Conservation (phyloP, 805 yeast genomes). For the Wickerhamiella brachini region DNA sequence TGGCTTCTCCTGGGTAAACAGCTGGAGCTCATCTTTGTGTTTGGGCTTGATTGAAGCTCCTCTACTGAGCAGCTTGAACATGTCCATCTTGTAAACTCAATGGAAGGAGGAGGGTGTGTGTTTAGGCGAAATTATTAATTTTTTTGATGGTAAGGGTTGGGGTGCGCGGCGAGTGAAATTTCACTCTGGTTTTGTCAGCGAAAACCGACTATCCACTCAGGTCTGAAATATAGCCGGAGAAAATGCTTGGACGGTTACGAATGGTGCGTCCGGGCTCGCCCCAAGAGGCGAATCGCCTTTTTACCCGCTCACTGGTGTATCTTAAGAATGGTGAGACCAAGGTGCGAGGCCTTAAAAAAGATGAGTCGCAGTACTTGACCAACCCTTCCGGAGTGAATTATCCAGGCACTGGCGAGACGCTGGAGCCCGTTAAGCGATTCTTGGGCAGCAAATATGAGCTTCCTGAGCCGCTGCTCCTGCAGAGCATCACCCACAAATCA, state of each 20-base stretch:
- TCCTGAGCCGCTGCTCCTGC: conserved; percentile 51
- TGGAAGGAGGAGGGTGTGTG: conserved; percentile 42
- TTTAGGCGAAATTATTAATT: too few relatives aligned
- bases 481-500: conserved; percentile 83
- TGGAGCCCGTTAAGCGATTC: conserved; percentile 36
- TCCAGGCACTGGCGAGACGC: conserved; percentile 36
- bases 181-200: not conserved
- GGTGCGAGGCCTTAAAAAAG: conserved; percentile 15
- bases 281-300: not conserved
- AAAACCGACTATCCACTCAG: not conserved
- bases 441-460: conserved; percentile 39
- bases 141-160: not conserved
- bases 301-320: not conserved
- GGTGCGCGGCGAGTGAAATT: not conserved
- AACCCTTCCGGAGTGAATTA: conserved; percentile 39
- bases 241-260: not conserved
- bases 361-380: conserved; percentile 25
- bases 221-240: not conserved
- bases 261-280: not conserved
- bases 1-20: conserved; percentile 16
- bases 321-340: conserved; percentile 1
- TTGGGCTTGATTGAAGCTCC: conserved; percentile 67
- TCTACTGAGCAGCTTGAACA: conserved; percentile 68
- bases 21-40: conserved; percentile 23
- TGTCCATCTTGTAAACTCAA: conserved; percentile 34